Evolutionary conservation across 2,329 filamentous ascomycete species (phyloP).

Genomic region (Mollisia scopiformis): DNA sequence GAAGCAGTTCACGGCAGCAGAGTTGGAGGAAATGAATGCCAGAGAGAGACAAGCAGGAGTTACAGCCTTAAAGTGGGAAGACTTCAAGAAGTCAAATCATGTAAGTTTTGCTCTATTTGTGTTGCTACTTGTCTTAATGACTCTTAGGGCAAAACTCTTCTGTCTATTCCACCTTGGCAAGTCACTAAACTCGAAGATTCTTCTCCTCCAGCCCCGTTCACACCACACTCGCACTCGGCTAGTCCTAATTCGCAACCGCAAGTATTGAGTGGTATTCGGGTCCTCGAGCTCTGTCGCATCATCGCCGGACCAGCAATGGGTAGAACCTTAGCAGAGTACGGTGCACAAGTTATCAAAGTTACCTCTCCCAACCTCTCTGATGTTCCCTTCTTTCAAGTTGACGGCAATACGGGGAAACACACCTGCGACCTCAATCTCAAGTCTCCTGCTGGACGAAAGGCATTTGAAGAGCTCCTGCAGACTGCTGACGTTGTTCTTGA

Average conservation of each 20-base stretch:
- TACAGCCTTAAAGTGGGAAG: conserved; percentile 59
- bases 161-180: conserved; percentile 46
- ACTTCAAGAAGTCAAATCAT: conserved; percentile 60
- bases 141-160: conserved; percentile 42
- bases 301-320: conserved; percentile 77
- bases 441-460: conserved; percentile 50
- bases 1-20: conserved; percentile 52
- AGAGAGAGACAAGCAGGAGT: conserved; percentile 61
- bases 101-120: conserved; percentile 39
- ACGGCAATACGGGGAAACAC: conserved; percentile 74
- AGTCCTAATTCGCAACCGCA: conserved; percentile 21
- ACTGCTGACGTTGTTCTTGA: conserved; percentile 70
- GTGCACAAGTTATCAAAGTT: conserved; percentile 73
- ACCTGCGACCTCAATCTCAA: conserved; percentile 66
- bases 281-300: conserved; percentile 75
- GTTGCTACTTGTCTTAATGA: background rate
- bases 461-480: conserved; percentile 61
- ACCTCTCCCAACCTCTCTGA: conserved; percentile 70
- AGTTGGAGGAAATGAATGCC: conserved; percentile 62
- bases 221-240: conserved; percentile 25
- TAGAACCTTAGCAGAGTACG: conserved; percentile 73
- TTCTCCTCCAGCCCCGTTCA: conserved; percentile 46
- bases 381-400: conserved; percentile 73
- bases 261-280: conserved; percentile 63
- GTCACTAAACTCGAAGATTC: conserved; percentile 51